Conservation (phyloP, 306 rosid genomes). For the Corylus heterophylla region DNA sequence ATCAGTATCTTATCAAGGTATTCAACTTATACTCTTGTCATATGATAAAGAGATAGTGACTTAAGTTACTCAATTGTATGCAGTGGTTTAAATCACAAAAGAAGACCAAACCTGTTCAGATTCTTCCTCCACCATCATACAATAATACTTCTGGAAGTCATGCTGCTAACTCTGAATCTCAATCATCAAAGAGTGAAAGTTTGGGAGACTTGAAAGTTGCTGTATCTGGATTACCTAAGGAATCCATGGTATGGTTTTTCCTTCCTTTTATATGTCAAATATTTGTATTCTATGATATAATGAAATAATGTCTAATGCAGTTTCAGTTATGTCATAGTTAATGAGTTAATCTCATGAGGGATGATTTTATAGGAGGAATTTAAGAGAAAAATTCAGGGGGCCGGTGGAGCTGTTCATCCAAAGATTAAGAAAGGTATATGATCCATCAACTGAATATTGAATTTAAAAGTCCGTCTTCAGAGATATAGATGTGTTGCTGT, state of each 20-base stretch:
- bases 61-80: conserved; percentile 32
- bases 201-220: conserved; percentile 73
- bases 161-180: conserved; percentile 45
- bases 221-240: conserved; percentile 59
- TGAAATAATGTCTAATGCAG: conserved; percentile 14
- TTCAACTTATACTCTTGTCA: conserved; percentile 14
- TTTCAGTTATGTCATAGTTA: conserved; percentile 14
- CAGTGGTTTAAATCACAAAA: conserved; percentile 97
- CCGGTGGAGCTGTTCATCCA: conserved; percentile 69
- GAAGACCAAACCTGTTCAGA: conserved; percentile 63
- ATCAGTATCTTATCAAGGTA: conserved; percentile 78
- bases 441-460: conserved; percentile 23
- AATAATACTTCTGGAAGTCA: conserved; percentile 46
- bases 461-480: conserved; percentile 10
- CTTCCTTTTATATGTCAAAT: conserved; percentile 12
- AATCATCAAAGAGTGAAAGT: conserved; percentile 52
- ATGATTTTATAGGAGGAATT: conserved; percentile 68
- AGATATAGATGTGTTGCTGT: conserved; percentile 8
- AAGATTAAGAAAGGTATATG: conserved; percentile 79
- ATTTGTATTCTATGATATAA: not conserved
- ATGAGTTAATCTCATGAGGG: conserved; percentile 28
- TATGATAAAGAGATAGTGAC: conserved; percentile 26
- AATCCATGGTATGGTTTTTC: conserved; percentile 55
- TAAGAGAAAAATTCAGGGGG: conserved; percentile 62
- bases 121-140: conserved; percentile 59